Evolutionary conservation across 1,284 basidiomycete genomes (phyloP).

Genomic region (Erythrobasidium hasegawianum): DNA sequence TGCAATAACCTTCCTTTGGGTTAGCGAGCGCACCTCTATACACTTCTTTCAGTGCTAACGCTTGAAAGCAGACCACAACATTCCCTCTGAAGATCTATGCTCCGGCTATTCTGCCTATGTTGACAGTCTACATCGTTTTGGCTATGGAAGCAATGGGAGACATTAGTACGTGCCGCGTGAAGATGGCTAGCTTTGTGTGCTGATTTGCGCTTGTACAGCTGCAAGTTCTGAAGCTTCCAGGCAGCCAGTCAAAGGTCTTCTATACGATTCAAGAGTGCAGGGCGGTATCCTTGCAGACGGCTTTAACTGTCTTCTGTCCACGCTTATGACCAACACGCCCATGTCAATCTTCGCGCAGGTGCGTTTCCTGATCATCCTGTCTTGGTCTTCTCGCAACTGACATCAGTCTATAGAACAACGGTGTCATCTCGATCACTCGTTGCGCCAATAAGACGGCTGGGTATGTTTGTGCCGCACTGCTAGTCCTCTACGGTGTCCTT

Average conservation of each 20-base stretch:
- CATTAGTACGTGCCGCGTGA: conserved; percentile 50
- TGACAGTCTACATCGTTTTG: conserved; percentile 67
- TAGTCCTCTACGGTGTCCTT: conserved; percentile 68
- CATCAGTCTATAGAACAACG: conserved; percentile 47
- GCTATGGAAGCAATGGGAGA: conserved; percentile 74
- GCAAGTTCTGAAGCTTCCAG: conserved; percentile 65
- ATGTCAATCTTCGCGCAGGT: conserved; percentile 75
- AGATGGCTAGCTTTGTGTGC: neutral
- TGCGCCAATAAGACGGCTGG: conserved; percentile 71
- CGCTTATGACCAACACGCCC: conserved; percentile 73
- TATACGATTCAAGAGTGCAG: conserved; percentile 72
- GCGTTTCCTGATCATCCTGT: too few relatives aligned
- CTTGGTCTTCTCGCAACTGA: conserved; percentile 62
- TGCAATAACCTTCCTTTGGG: conserved; percentile 65
- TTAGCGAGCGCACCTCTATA: conserved; percentile 40
- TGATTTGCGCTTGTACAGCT: neutral
- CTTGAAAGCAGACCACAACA: conserved; percentile 60
- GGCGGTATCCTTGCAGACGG: conserved; percentile 75
- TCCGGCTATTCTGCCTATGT: conserved; percentile 74
- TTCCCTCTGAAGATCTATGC: conserved; percentile 76
- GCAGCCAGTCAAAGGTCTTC: conserved; percentile 50
- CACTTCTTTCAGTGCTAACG: neutral
- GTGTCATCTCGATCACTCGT: conserved; percentile 71
- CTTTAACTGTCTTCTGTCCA: conserved; percentile 61
- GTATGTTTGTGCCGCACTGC: conserved; percentile 43